phyloP scores from a whole-genome alignment of 192 early-diverging fungal genomes.

The Anaeromyces robustus region DNA sequence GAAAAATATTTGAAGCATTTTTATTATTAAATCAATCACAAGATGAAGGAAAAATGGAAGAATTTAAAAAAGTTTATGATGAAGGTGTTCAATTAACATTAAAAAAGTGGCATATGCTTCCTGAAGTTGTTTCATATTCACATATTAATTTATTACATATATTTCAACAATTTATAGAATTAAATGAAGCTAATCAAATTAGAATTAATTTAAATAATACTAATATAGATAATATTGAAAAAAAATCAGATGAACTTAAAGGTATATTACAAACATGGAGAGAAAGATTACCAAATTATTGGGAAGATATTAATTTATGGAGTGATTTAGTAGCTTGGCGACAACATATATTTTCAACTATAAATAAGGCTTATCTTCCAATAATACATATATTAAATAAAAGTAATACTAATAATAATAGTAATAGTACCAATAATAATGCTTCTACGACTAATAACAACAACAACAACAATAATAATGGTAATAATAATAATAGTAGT shows the following conservation, averaged over 20 bases:
- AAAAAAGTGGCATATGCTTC: conserved; percentile 77
- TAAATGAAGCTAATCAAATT: conserved; percentile 82
- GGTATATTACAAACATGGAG: conserved; percentile 84
- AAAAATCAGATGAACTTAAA: conserved; percentile 76
- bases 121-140: conserved; percentile 63
- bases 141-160: conserved; percentile 76
- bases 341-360: conserved; percentile 88
- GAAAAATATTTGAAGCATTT: conserved; percentile 79
- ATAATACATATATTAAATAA: conserved; percentile 40
- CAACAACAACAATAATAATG: no score
- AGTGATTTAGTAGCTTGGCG: conserved; percentile 95
- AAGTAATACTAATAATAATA: conserved; percentile 23
- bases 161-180: conserved; percentile 95
- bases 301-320: conserved; percentile 98
- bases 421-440: conserved; percentile 23
- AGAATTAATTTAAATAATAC: conserved; percentile 65
- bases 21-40: conserved; percentile 42
- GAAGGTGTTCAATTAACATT: conserved; percentile 75
- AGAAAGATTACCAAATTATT: conserved; percentile 86
- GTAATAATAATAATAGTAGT: conserved; percentile 25
- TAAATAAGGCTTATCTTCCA: conserved; percentile 90
- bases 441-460: no score
- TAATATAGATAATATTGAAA: conserved; percentile 67
- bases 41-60: conserved; percentile 25
- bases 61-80: conserved; percentile 67